Evolutionary conservation across 2,329 filamentous ascomycete genomes (phyloP), one percentile per base, ranked within the genome.

Genomic region (Colletotrichum spaethianum): DNA sequence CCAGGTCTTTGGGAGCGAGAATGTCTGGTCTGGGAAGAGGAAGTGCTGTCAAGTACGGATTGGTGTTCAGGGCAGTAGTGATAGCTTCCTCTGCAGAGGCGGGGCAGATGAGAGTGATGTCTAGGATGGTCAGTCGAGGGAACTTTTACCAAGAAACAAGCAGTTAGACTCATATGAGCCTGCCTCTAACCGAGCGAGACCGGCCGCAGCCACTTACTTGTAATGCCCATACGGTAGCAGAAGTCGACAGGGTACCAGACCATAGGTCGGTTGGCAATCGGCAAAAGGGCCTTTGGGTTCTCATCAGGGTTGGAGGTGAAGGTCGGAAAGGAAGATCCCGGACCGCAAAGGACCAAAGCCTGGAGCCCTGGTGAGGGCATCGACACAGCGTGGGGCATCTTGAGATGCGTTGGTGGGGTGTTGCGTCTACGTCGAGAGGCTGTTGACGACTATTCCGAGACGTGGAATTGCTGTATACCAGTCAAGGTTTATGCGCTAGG

Each of bases 201-300:
- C 28, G 3, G 23, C 46, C 31, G 23, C 46, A 18, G 23, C 53
- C 18, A 81, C 89, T 82, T 82, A 93, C 93, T 87, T 78, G 92
- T 93, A 75, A 95, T 90, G 76, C 94, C 93, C 81, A 93, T 93
- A 46, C 93, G 90, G 79, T 94, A 93, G 82, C 93, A 96, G 84
- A 94, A 96, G 77, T 96, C 93, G 50, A 96, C 89, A 7, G 94
- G 92, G 80, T 96, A 96, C 93, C 94, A 96, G 56, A 96, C 92
- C 94, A 96, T 96, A 1, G 94, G 94, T 76, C 94, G 85, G 80
- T 96, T 96, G 44, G 94, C 94, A 72, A 96, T 93, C 7, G 94
- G 94, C 9, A 96, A 84, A 28, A 96, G 88, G 12, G 94, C 93
- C 83, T 96, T 96, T 12, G 94, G 93, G 73, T 93, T 92, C 79